These are phyloP conservation scores for Myxozyma udenii DNA, from an alignment of 805 yeast species.

Conservation along the genomic window DNA sequence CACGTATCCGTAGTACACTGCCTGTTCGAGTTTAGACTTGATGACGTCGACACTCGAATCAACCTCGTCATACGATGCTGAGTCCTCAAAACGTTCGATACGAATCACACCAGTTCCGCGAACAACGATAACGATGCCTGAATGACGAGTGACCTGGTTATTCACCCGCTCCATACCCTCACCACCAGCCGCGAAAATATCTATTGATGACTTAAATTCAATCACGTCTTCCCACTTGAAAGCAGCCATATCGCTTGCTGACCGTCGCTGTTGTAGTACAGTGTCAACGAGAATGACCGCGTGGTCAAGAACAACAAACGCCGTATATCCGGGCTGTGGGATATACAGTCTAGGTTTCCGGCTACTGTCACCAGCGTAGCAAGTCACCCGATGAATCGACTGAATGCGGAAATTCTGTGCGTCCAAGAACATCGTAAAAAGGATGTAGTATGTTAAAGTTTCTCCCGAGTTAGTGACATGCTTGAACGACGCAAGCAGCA, in stretches of 20 bases:
- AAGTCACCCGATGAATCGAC: constrained; percentile 64
- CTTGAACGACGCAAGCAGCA: constrained; percentile 50
- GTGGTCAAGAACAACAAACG: constrained; percentile 57
- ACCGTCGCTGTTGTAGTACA: constrained; percentile 40
- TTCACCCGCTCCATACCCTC: constrained; percentile 41
- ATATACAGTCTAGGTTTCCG: constrained; percentile 51
- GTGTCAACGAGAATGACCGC: constrained; percentile 67
- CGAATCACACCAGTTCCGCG: constrained; percentile 59
- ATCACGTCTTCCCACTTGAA: constrained; percentile 81
- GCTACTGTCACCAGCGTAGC: constrained; percentile 40
- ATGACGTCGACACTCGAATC: constrained; percentile 41
- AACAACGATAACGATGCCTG: constrained; percentile 51
- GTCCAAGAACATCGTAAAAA: constrained; percentile 54
- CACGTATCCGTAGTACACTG: constrained; percentile 57
- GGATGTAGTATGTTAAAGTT: constrained; percentile 43
- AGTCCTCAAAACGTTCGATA: constrained; percentile 47
- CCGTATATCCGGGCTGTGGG: constrained; percentile 58
- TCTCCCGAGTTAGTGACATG: constrained; percentile 34
- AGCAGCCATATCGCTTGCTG: constrained; percentile 36
- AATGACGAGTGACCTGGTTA: constrained; percentile 37
- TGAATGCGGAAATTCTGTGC: constrained; percentile 52
- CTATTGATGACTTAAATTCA: constrained; percentile 51
- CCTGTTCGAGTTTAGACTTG: constrained; percentile 79
- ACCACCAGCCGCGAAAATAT: constrained; percentile 58
- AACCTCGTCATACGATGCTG: constrained; percentile 11